phyloP scores from a whole-genome alignment of 164 flowering plant genomes.

The Tinospora cordifolia region DNA sequence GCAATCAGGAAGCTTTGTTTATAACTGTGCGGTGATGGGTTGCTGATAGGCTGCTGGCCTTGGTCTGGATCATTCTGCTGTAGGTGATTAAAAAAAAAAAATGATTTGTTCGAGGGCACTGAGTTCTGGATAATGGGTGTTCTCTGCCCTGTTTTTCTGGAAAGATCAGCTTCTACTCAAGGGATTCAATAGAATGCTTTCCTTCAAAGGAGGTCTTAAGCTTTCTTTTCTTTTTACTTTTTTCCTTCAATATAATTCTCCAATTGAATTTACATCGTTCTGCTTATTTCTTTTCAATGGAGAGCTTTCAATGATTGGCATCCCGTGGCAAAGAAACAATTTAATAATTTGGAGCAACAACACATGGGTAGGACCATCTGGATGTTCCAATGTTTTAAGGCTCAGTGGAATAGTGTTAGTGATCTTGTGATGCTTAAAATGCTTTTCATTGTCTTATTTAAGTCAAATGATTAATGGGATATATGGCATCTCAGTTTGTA shows the following conservation, averaged over 20 bases:
- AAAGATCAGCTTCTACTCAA: slow-evolving; percentile 17
- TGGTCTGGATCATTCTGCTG: slow-evolving; percentile 11
- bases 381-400: no score
- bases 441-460: no score
- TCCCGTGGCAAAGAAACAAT: slow-evolving; percentile 21
- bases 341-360: slow-evolving; percentile 27
- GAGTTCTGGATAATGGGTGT: slow-evolving; percentile 26
- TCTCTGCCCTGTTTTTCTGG: slow-evolving; percentile 15
- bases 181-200: slow-evolving; percentile 16
- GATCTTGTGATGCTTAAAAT: no score
- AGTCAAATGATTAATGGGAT: no score
- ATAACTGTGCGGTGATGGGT: slow-evolving; percentile 34
- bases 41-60: slow-evolving; percentile 18
- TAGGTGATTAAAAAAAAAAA: slow-evolving; percentile 20
- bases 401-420: no score
- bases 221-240: slow-evolving; percentile 3
- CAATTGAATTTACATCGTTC: slow-evolving; percentile 14
- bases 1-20: slow-evolving; percentile 33
- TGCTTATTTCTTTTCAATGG: slow-evolving; percentile 15
- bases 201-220: slow-evolving; percentile 14
- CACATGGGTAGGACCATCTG: slow-evolving; percentile 22
- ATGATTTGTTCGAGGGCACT: slow-evolving; percentile 24
- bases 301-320: slow-evolving; percentile 21
- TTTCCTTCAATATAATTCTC: slow-evolving; percentile 13
- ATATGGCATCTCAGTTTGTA: no score